A percentile compares a stretch with the other conserved stretches of the same genome.
phyloP scores from a whole-genome alignment of 1,284 basidiomycete species.

The Trichosporon coremiiforme region DNA sequence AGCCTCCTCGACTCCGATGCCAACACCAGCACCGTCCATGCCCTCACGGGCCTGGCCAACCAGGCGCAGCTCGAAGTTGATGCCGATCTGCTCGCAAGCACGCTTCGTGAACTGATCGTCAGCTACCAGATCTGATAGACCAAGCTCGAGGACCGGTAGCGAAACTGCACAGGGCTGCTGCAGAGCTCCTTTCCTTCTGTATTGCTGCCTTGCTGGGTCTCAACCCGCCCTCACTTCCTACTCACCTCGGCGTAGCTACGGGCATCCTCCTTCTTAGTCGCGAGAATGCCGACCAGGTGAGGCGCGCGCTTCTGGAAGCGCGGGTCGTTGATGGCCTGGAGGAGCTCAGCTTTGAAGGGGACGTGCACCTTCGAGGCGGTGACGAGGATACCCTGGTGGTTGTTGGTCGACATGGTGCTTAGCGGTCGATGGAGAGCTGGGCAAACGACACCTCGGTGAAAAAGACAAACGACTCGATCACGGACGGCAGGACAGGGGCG shows the following conservation, averaged over 20 bases:
- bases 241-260: slow-evolving; percentile 77
- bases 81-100: slow-evolving; percentile 84
- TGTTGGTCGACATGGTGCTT: slow-evolving; percentile 26
- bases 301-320: slow-evolving; percentile 58
- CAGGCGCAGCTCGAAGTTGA: slow-evolving; percentile 77
- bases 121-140: neutral
- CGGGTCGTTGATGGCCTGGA: slow-evolving; percentile 38
- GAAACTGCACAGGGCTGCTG: too few relatives aligned
- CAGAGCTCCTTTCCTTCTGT: too few relatives aligned
- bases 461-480: slow-evolving; percentile 3
- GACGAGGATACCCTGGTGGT: slow-evolving; percentile 52
- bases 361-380: slow-evolving; percentile 56
- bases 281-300: slow-evolving; percentile 88
- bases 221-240: neutral
- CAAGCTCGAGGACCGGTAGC: neutral
- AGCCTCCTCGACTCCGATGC: slow-evolving; percentile 84
- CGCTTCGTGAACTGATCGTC: slow-evolving; percentile 72
- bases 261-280: slow-evolving; percentile 83
- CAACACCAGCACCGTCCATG: slow-evolving; percentile 59
- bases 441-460: slow-evolving; percentile 8
- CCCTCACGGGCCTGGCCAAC: slow-evolving; percentile 63
- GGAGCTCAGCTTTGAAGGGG: slow-evolving; percentile 55
- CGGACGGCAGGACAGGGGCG: slow-evolving; percentile 1
- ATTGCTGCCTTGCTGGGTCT: neutral
- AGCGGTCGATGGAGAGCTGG: slow-evolving; percentile 2